Percentiles rank a stretch among this genome's conserved stretches.
Evolutionary conservation across 2,329 filamentous ascomycete species (phyloP).

Genomic region (Neonectria sp.): DNA sequence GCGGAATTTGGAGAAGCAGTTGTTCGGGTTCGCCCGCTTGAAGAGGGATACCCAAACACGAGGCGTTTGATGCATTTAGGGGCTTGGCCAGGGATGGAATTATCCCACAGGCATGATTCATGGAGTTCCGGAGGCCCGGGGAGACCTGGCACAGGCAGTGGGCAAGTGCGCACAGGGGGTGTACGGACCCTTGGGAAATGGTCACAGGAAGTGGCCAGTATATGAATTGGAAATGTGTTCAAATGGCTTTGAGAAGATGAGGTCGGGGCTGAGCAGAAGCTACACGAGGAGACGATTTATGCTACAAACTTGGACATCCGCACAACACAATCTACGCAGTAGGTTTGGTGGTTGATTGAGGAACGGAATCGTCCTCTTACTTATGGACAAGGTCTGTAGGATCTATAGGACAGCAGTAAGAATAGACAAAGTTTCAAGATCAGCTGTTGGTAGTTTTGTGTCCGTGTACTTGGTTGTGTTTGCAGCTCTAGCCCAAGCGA

Average conservation of each 20-base stretch:
- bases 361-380: neutral
- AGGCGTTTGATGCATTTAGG: constrained; percentile 45
- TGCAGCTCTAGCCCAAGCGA: neutral
- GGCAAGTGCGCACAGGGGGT: constrained; percentile 44
- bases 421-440: constrained; percentile 16
- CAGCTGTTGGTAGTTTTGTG: neutral
- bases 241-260: constrained; percentile 2
- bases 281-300: constrained; percentile 23
- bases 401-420: neutral
- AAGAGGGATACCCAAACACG: constrained; percentile 44
- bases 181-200: constrained; percentile 18
- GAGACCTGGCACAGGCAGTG: constrained; percentile 46
- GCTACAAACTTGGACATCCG: constrained; percentile 13
- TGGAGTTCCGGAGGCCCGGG: constrained; percentile 43
- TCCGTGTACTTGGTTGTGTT: neutral
- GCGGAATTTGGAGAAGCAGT: constrained; percentile 16
- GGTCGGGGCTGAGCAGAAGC: neutral
- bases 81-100: constrained; percentile 36
- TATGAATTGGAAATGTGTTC: constrained; percentile 12
- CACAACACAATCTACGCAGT: constrained; percentile 6
- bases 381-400: neutral
- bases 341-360: neutral
- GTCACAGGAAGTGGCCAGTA: constrained; percentile 6
- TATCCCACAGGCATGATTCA: constrained; percentile 43
- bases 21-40: constrained; percentile 25